Evolutionary conservation across 129 eudicot genomes (phyloP).

Genomic region (Escallonia rubra): DNA sequence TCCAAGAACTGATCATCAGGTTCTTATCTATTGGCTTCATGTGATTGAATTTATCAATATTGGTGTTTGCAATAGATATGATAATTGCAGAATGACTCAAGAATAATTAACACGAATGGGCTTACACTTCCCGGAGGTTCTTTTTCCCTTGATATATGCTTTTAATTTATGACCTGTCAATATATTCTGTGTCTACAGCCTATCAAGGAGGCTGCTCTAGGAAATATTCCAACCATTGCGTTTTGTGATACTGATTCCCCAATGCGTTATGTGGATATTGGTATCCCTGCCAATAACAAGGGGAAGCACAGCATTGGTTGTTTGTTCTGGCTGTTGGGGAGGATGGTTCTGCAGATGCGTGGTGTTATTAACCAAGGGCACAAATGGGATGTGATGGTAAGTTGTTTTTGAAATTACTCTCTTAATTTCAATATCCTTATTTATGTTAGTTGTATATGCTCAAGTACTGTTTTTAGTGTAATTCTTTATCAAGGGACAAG

Average conservation of each 20-base stretch:
- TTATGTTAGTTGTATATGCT: no score
- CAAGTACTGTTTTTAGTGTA: no score
- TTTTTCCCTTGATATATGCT: background rate
- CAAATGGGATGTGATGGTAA: constrained; percentile 80
- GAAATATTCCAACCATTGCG: constrained; percentile 74
- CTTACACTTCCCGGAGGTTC: background rate
- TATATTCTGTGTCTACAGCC: constrained; percentile 36
- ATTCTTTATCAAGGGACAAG: no score
- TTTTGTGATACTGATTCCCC: constrained; percentile 82
- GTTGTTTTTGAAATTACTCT: background rate
- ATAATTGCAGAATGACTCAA: no score
- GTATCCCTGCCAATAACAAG: constrained; percentile 82
- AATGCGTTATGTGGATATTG: constrained; percentile 71
- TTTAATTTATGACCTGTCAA: background rate
- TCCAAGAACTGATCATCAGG: constrained; percentile 79
- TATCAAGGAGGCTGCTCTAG: constrained; percentile 70
- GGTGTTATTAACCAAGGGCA: constrained; percentile 61
- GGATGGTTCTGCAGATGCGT: constrained; percentile 83
- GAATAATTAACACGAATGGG: background rate
- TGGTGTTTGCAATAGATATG: no score
- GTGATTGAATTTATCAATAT: background rate
- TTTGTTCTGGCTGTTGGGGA: constrained; percentile 69
- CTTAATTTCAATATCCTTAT: no score
- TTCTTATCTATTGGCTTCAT: background rate
- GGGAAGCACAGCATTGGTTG: constrained; percentile 85